A percentile compares a stretch with the other conserved stretches of the same genome.
Evolutionary conservation across 768 basidiomycete genomes (phyloP).

Genomic region (Crepidotus variabilis): DNA sequence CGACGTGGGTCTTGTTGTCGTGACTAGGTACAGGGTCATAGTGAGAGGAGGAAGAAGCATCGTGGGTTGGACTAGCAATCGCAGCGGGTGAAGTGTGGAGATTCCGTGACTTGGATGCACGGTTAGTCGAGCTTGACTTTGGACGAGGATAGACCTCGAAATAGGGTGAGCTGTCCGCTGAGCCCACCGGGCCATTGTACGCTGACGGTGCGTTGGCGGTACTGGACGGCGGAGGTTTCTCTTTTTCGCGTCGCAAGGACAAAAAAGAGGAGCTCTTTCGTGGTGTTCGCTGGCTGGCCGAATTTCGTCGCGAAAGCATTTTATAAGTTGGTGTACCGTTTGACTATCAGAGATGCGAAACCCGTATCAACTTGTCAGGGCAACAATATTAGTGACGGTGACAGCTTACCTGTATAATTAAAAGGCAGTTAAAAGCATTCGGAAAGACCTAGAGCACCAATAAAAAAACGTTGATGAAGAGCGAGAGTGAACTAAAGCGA

Average conservation of each 20-base stretch:
- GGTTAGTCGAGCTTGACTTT: constrained; percentile 30
- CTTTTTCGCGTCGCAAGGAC: constrained; percentile 50
- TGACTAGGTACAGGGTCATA: constrained; percentile 6
- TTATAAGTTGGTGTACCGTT: not conserved
- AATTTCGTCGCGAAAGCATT: constrained; percentile 33
- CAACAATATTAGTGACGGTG: not conserved
- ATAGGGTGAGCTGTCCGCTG: constrained; percentile 31
- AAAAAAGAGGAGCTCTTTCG: constrained; percentile 56
- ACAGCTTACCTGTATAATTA: not conserved
- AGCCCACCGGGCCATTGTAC: constrained; percentile 20
- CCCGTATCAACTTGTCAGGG: not conserved
- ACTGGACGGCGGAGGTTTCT: constrained; percentile 20
- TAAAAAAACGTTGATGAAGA: not conserved
- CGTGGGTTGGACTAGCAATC: constrained; percentile 1
- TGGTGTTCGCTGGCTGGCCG: constrained; percentile 37
- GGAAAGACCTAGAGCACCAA: not conserved
- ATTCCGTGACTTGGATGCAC: constrained; percentile 27
- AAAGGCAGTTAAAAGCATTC: not conserved
- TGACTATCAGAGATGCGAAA: not conserved
- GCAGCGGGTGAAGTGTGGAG: constrained; percentile 16
- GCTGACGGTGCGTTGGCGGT: constrained; percentile 15
- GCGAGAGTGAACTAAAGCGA: not conserved
- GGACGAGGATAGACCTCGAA: constrained; percentile 45
- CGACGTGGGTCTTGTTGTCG: constrained; percentile 23
- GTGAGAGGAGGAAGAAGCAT: constrained; percentile 12